A percentile compares a stretch with the other conserved stretches of the same genome.
Conservation (phyloP, 225 moss, liverwort and hornwort genomes). For the Neckera pumila region DNA sequence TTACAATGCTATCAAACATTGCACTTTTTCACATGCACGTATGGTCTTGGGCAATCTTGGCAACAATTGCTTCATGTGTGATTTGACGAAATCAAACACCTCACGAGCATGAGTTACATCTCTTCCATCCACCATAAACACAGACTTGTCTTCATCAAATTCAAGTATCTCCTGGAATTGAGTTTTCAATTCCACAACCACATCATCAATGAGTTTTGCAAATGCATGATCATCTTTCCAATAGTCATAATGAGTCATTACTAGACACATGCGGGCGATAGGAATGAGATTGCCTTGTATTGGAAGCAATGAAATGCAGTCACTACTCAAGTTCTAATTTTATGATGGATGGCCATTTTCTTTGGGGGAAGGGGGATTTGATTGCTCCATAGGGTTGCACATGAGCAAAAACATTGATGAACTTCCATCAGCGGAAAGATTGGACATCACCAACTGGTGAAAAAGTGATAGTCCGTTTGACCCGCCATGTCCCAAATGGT, state of each 20-base stretch:
- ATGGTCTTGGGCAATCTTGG: background rate
- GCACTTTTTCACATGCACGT: background rate
- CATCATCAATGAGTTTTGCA: background rate
- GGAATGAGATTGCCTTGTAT: background rate
- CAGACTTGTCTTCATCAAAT: background rate
- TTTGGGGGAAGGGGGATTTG: fast-evolving
- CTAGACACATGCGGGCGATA: background rate
- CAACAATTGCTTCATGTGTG: background rate
- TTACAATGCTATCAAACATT: background rate
- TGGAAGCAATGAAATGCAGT: background rate
- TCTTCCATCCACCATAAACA: background rate
- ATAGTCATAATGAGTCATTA: background rate
- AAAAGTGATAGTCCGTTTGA: background rate
- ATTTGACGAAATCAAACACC: background rate
- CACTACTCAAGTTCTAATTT: background rate
- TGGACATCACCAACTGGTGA: background rate
- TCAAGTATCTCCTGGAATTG: background rate
- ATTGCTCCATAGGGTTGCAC: background rate
- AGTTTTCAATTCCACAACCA: background rate
- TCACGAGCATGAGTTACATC: fast-evolving
- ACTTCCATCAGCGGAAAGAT: background rate
- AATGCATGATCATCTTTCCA: background rate
- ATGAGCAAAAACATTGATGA: background rate
- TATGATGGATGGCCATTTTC: background rate
- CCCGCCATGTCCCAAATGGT: background rate